phyloP scores from a whole-genome alignment of 1,284 basidiomycete species.

The Fomitopsis schrenkii region DNA sequence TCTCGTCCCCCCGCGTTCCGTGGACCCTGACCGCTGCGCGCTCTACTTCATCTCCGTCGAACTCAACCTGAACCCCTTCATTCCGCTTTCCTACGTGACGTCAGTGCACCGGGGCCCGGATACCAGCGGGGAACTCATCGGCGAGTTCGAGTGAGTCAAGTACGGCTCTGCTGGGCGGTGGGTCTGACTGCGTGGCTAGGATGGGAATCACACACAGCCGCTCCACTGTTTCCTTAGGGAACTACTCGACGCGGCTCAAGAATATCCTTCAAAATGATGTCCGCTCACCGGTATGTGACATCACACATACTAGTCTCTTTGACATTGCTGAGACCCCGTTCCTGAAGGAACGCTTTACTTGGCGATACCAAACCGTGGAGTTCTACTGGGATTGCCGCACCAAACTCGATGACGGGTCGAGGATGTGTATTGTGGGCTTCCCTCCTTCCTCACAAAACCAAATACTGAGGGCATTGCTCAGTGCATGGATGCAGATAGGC shows the following conservation, averaged over 20 bases:
- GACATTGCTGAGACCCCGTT: background rate
- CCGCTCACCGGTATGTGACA: conserved; percentile 23
- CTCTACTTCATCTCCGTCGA: conserved; percentile 38
- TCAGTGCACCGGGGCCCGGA: conserved; percentile 30
- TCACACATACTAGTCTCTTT: background rate
- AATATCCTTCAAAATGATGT: conserved; percentile 33
- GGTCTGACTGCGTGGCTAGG: conserved; percentile 15
- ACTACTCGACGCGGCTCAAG: conserved; percentile 32
- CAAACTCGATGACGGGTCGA: conserved; percentile 39
- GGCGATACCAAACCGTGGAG: conserved; percentile 29
- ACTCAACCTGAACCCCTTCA: conserved; percentile 40
- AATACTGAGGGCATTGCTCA: conserved; percentile 4
- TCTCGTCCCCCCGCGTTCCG: conserved; percentile 30
- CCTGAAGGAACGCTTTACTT: conserved; percentile 34
- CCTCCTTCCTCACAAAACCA: background rate
- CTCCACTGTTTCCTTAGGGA: conserved; percentile 36
- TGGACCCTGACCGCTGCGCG: conserved; percentile 26
- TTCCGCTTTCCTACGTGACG: conserved; percentile 40
- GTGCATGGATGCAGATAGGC: conserved; percentile 29
- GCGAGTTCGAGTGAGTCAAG: conserved; percentile 38
- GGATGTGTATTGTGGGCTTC: conserved; percentile 37
- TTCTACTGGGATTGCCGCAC: conserved; percentile 42
- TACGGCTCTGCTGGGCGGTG: background rate
- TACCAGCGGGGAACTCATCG: conserved; percentile 32
- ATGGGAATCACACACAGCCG: conserved; percentile 36